Evolutionary conservation across 192 early-diverging fungal species (phyloP).

Genomic region (Coemansia sp.): DNA sequence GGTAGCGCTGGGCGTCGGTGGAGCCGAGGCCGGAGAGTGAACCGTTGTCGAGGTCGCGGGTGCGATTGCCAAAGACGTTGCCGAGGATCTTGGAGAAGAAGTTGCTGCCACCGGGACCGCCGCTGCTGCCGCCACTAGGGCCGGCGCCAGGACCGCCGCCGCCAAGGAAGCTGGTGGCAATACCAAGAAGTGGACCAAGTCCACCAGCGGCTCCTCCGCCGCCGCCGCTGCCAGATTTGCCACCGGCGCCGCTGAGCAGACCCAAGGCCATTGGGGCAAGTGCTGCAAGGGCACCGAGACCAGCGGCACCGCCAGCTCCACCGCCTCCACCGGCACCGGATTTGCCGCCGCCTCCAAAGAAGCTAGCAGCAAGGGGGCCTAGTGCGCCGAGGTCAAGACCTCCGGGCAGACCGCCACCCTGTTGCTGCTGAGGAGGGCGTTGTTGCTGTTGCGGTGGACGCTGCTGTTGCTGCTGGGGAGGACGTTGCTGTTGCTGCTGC

Average conservation of each 20-base stretch:
- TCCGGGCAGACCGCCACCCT: conserved; percentile 15
- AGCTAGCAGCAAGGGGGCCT: conserved; percentile 25
- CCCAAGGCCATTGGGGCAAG: conserved; percentile 43
- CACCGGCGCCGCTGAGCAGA: conserved; percentile 23
- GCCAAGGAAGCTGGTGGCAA: conserved; percentile 46
- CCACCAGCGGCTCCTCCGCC: conserved; percentile 29
- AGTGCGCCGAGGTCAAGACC: conserved; percentile 42
- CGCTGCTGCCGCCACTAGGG: conserved; percentile 7
- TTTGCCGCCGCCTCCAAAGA: conserved; percentile 27
- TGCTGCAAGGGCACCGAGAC: conserved; percentile 40
- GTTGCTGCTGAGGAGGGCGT: conserved; percentile 6
- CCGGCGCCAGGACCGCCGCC: conserved; percentile 11
- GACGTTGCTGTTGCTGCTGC: conserved; percentile 5
- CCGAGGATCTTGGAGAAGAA: conserved; percentile 46
- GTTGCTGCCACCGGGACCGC: conserved; percentile 21
- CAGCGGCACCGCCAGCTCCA: conserved; percentile 25
- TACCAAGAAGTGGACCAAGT: conserved; percentile 34
- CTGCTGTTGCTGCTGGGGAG: background rate
- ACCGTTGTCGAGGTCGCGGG: conserved; percentile 33
- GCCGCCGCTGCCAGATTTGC: conserved; percentile 11
- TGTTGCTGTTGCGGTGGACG: conserved; percentile 5
- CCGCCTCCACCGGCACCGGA: conserved; percentile 5
- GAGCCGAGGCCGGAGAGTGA: conserved; percentile 20
- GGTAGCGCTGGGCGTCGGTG: conserved; percentile 18
- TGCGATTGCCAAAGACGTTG: conserved; percentile 46